Conservation (phyloP, 2,329 filamentous ascomycete species). For the Aspergillus persii region DNA sequence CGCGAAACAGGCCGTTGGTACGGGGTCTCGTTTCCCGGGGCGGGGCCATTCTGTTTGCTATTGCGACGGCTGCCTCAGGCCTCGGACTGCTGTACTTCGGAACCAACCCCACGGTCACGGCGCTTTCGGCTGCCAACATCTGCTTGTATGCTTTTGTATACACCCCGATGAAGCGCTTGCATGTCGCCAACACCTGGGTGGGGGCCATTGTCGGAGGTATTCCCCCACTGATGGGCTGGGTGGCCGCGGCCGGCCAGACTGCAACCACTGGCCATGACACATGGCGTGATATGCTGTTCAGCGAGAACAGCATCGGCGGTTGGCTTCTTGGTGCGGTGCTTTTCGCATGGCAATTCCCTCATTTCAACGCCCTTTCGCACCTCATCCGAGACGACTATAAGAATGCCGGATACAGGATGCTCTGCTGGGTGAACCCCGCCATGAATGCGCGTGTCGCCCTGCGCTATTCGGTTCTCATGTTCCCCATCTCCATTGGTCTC, state of each 20-base stretch:
- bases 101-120: constrained; percentile 90
- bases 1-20: constrained; percentile 84
- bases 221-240: constrained; percentile 97
- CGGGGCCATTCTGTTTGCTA: constrained; percentile 73
- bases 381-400: constrained; percentile 87
- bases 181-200: constrained; percentile 88
- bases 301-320: constrained; percentile 68
- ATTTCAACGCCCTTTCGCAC: constrained; percentile 94
- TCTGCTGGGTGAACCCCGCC: constrained; percentile 82
- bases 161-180: constrained; percentile 86
- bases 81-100: constrained; percentile 76
- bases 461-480: constrained; percentile 79
- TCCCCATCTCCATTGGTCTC: constrained; percentile 79
- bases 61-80: constrained; percentile 68
- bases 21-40: constrained; percentile 71
- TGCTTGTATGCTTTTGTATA: constrained; percentile 87
- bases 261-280: constrained; percentile 69
- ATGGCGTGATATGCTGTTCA: constrained; percentile 75
- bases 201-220: constrained; percentile 91
- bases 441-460: constrained; percentile 84
- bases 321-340: constrained; percentile 84
- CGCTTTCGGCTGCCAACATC: constrained; percentile 81
- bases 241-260: constrained; percentile 84
- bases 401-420: constrained; percentile 64
- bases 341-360: constrained; percentile 96